Percentiles rank a stretch among this genome's conserved stretches.
Conservation (phyloP, 1,284 basidiomycete species). For the Ceratobasidium sp. region DNA sequence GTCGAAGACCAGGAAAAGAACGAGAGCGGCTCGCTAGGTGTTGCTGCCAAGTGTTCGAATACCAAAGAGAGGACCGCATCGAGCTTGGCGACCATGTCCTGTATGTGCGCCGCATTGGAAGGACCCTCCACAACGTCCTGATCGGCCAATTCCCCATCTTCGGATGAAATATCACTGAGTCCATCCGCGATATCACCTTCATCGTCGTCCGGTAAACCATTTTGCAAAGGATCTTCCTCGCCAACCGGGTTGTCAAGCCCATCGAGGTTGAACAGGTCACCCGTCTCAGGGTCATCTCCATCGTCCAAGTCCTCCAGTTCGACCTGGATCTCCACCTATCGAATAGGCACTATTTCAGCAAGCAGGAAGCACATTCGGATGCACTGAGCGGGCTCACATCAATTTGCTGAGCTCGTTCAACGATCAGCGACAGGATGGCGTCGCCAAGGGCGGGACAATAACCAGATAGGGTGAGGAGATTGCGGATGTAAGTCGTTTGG, state of each 20-base stretch:
- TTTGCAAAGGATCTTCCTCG: slow-evolving; percentile 59
- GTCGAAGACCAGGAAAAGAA: slow-evolving; percentile 36
- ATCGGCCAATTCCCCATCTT: slow-evolving; percentile 47
- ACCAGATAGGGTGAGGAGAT: slow-evolving; percentile 80
- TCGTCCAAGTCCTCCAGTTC: slow-evolving; percentile 89
- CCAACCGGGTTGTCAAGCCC: slow-evolving; percentile 83
- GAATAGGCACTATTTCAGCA: slow-evolving; percentile 35
- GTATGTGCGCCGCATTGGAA: slow-evolving; percentile 69
- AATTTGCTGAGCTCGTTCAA: slow-evolving; percentile 92
- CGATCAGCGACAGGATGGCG: slow-evolving; percentile 81
- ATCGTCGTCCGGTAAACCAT: slow-evolving; percentile 63
- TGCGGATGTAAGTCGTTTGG: slow-evolving; percentile 92
- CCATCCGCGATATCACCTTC: slow-evolving; percentile 51
- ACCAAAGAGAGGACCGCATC: slow-evolving; percentile 86
- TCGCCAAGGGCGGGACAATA: slow-evolving; percentile 93
- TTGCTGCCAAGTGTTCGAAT: slow-evolving; percentile 78
- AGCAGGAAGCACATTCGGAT: not conserved
- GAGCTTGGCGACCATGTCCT: slow-evolving; percentile 88
- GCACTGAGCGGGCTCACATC: slow-evolving; percentile 67
- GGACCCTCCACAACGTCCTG: slow-evolving; percentile 67
- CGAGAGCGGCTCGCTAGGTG: slow-evolving; percentile 47
- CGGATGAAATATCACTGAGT: slow-evolving; percentile 52
- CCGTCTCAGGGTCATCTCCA: slow-evolving; percentile 61
- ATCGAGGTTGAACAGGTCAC: slow-evolving; percentile 76
- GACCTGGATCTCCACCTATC: slow-evolving; percentile 93